phyloP scores from a whole-genome alignment of 768 basidiomycete species.

The Tremella mesenterica region DNA sequence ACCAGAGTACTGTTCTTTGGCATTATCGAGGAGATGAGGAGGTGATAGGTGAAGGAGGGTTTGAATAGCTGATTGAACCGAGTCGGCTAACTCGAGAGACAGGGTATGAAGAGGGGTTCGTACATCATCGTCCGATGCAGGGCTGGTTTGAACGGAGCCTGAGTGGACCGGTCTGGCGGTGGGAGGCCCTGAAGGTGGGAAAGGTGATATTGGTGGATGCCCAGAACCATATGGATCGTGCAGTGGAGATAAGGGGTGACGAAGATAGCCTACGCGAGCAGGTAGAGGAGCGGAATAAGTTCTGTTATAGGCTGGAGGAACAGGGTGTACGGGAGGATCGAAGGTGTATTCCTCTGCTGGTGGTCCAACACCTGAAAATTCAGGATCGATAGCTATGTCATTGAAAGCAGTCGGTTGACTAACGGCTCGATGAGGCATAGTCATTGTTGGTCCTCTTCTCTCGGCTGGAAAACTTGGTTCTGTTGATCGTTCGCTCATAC shows the following conservation, averaged over 20 bases:
- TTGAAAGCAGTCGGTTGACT: constrained; percentile 12
- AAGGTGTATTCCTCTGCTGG: constrained; percentile 7
- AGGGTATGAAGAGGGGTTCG: constrained; percentile 46
- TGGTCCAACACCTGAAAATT: constrained; percentile 9
- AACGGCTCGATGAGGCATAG: constrained; percentile 6
- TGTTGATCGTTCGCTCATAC: not conserved
- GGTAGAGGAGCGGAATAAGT: constrained; percentile 73
- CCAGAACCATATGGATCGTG: constrained; percentile 6
- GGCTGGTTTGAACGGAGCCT: not conserved
- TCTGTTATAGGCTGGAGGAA: constrained; percentile 57
- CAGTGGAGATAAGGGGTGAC: constrained; percentile 52
- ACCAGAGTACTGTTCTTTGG: constrained; percentile 84
- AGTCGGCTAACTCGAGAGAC: constrained; percentile 81
- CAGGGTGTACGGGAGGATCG: constrained; percentile 1
- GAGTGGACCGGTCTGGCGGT: constrained; percentile 1
- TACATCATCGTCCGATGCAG: not conserved
- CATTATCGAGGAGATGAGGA: constrained; percentile 79
- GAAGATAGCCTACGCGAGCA: constrained; percentile 64
- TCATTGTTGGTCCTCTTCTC: constrained; percentile 2
- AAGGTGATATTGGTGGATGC: constrained; percentile 7
- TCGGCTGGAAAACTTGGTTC: too few species aligned
- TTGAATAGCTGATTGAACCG: constrained; percentile 80
- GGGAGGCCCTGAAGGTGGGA: constrained; percentile 6
- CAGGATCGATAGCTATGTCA: constrained; percentile 15
- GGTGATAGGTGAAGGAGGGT: constrained; percentile 85